A percentile compares a stretch with the other conserved stretches of the same genome.
Conservation (phyloP, 176 grass and related monocot genomes). For the Cenchrus americanus region DNA sequence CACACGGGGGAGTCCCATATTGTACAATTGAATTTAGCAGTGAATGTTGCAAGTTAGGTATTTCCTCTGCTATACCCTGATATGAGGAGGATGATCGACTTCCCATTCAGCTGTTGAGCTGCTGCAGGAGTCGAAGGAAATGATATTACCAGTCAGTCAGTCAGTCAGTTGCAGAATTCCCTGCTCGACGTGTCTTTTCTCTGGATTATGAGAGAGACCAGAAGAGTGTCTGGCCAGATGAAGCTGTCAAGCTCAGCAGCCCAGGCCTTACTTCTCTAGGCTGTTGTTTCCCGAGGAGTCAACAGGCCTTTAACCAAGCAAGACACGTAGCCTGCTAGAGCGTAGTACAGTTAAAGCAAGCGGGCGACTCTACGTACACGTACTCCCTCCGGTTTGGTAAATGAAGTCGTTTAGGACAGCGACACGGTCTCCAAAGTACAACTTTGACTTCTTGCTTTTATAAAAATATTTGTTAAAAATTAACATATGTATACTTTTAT, state of each 20-base stretch:
- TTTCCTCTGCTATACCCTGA: neutral
- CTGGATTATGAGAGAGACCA: constrained; percentile 35
- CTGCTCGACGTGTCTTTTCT: constrained; percentile 46
- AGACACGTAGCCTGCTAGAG: constrained; percentile 6
- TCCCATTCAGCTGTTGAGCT: neutral
- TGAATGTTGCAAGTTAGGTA: neutral
- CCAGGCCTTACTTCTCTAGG: neutral
- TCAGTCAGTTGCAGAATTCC: too few relatives aligned
- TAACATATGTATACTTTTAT: too few relatives aligned
- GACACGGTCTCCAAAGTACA: too few relatives aligned
- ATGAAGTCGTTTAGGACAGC: too few relatives aligned
- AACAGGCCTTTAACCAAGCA: constrained; percentile 7
- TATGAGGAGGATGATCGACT: neutral
- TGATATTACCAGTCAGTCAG: too few relatives aligned
- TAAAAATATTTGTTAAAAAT: too few relatives aligned
- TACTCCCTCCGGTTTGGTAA: too few relatives aligned
- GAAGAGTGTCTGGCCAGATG: constrained; percentile 8
- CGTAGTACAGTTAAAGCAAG: neutral
- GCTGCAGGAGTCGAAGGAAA: neutral
- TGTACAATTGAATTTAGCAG: neutral
- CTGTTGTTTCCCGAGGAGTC: constrained; percentile 55
- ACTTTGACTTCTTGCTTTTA: too few relatives aligned
- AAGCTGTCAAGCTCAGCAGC: constrained; percentile 1
- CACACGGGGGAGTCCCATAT: neutral
- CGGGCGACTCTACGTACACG: neutral